Base-by-base conservation (phyloP, 2,329 filamentous ascomycete species). In the Fusarium brachygibbosum region DNA sequence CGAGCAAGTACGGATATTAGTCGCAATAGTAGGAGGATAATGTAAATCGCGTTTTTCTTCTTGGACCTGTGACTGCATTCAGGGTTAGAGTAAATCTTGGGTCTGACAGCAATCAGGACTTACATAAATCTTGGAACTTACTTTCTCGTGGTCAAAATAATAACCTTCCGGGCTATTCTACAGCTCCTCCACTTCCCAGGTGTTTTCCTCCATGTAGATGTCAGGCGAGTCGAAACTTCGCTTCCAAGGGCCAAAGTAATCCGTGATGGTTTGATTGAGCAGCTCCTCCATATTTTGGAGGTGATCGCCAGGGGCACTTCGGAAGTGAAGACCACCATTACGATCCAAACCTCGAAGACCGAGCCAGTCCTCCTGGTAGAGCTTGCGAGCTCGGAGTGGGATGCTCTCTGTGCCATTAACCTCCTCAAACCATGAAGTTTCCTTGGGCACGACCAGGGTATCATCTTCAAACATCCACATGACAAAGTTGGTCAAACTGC, bases 341-440 rank as follows among this genome's bases (percentile, higher is more conserved):
- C 90, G 82, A 81, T 98, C 94, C 75, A 99, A 82, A 73, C 82
- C 81, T 78, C 87, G 92, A 78, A 99, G 82, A 1, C 96, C 96
- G 29, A 99, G 82, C 96, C 96, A 99, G 82, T 99, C 95, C 81
- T 98, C 91, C 71, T 87, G 88, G 79, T 98, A 99, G 3, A 98
- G 83, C 29, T 80, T 79, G 60, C 93, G 85, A 53, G 94, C 87
- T 69, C 87, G 85, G 77, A 99, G 80, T 17, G 86, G 86, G 45
- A 88, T 92, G 23, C 89, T 83, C 64, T 89, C 86, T 5, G 89
- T 92, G 34, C 83, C 84, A 79, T 96, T 93, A 48, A 96, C 91
- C 78, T 98, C 94, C 38, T 90, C 88, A 78, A 98, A 99, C 92
- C 94, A 98, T 7, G 91, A 86, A 40, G 90, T 93, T 85, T 98